Conservation (phyloP, 1,284 basidiomycete species). For the Trichosporon sp. region DNA sequence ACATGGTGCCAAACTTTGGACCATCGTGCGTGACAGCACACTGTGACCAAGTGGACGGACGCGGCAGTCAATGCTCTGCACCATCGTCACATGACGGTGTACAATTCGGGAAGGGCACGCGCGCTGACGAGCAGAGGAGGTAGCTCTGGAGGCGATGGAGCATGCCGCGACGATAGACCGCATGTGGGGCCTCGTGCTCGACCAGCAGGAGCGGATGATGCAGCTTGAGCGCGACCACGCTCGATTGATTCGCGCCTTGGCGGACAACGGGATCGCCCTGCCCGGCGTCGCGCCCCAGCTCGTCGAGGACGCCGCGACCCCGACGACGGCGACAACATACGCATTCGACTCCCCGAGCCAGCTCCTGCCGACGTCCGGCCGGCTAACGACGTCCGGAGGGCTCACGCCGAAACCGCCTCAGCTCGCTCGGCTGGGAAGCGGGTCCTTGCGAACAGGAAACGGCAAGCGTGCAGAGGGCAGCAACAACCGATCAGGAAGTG, state of each 20-base stretch:
- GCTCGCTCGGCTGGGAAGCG: neutral
- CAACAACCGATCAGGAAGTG: constrained; percentile 6
- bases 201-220: constrained; percentile 57
- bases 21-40: neutral
- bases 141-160: constrained; percentile 23
- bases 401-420: constrained; percentile 8
- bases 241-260: constrained; percentile 26
- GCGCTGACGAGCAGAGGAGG: constrained; percentile 22
- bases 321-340: constrained; percentile 16
- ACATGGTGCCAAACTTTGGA: neutral
- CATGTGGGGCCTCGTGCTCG: constrained; percentile 64
- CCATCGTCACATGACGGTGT: neutral
- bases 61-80: neutral
- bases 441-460: neutral
- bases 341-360: constrained; percentile 34
- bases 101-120: neutral
- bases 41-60: neutral
- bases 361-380: neutral
- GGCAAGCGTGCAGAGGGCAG: neutral
- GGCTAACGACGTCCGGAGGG: neutral
- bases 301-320: constrained; percentile 14
- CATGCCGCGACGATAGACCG: constrained; percentile 58
- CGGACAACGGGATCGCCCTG: constrained; percentile 30
- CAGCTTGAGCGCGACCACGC: constrained; percentile 36
- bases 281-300: constrained; percentile 24